Evolutionary conservation across 2,329 filamentous ascomycete species (phyloP).

Genomic region (Beauveria scarabaeidicola): DNA sequence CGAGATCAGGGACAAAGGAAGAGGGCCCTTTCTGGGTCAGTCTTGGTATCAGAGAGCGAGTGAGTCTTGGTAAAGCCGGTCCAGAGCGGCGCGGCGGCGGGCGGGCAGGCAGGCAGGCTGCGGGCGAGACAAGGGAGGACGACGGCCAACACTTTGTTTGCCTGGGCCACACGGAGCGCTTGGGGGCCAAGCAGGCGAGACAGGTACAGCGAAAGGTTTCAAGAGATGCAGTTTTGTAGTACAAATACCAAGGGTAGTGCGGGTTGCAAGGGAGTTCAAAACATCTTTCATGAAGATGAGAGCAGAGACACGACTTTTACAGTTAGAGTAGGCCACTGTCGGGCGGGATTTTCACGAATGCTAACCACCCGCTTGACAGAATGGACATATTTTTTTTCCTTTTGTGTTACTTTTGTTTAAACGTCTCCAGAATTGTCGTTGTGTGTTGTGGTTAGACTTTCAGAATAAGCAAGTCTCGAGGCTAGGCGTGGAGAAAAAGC

Average conservation of each 20-base stretch:
- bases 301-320: conserved; percentile 4
- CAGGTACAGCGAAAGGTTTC: not conserved
- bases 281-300: conserved; percentile 7
- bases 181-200: conserved; percentile 7
- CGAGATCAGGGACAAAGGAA: not conserved
- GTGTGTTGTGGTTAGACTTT: conserved; percentile 2
- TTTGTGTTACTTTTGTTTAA: not conserved
- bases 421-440: not conserved
- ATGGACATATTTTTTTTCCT: not conserved
- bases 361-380: not conserved
- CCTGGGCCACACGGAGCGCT: conserved; percentile 6
- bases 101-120: not conserved
- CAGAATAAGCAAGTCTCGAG: conserved; percentile 2
- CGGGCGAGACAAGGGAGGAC: conserved; percentile 8
- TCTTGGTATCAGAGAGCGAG: not conserved
- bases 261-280: conserved; percentile 5
- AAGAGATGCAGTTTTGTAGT: not conserved
- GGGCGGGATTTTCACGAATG: not conserved
- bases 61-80: not conserved
- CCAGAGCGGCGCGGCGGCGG: not conserved
- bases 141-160: conserved; percentile 2
- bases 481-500: conserved; percentile 1
- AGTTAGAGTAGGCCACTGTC: not conserved
- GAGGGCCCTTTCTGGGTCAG: not conserved
- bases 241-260: not conserved